Evolutionary conservation across 768 basidiomycete genomes (phyloP).

Genomic region (Psilocybe cyanescens): DNA sequence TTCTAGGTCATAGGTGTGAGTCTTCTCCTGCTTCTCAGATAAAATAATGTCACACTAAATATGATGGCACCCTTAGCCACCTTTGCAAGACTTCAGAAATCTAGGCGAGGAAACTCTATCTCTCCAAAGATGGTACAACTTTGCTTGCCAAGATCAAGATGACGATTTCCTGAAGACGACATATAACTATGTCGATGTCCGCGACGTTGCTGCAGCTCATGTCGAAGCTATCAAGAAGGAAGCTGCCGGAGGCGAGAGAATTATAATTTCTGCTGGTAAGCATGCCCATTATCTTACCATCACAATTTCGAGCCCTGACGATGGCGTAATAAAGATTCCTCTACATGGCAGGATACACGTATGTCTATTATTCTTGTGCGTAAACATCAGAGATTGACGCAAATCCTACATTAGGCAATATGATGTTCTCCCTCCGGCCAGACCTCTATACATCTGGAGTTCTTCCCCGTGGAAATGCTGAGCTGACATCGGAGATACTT

Average conservation of each 20-base stretch:
- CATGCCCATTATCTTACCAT: background rate
- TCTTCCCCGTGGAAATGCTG: conserved; percentile 13
- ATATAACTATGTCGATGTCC: conserved; percentile 51
- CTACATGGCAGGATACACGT: conserved; percentile 16
- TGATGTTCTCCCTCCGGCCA: conserved; percentile 2
- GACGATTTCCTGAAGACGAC: conserved; percentile 21
- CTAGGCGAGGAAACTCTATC: background rate
- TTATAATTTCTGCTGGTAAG: conserved; percentile 49
- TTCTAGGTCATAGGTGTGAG: conserved; percentile 11
- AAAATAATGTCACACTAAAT: conserved; percentile 31
- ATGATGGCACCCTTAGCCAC: conserved; percentile 13
- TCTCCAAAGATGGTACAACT: background rate
- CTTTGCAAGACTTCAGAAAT: conserved; percentile 40
- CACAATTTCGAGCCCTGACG: no score
- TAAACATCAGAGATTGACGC: no score
- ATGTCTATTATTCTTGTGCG: background rate
- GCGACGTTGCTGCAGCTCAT: conserved; percentile 62
- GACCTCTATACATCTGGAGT: conserved; percentile 9
- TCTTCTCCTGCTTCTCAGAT: background rate
- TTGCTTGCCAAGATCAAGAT: conserved; percentile 21
- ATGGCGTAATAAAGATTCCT: background rate
- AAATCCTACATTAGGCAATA: conserved; percentile 4
- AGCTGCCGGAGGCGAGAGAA: conserved; percentile 58
- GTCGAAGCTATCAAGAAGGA: conserved; percentile 51
- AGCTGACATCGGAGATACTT: background rate